Evolutionary conservation across 306 rosid genomes (phyloP), one percentile per base, ranked within the genome.

Genomic region (Potentilla sterilis): DNA sequence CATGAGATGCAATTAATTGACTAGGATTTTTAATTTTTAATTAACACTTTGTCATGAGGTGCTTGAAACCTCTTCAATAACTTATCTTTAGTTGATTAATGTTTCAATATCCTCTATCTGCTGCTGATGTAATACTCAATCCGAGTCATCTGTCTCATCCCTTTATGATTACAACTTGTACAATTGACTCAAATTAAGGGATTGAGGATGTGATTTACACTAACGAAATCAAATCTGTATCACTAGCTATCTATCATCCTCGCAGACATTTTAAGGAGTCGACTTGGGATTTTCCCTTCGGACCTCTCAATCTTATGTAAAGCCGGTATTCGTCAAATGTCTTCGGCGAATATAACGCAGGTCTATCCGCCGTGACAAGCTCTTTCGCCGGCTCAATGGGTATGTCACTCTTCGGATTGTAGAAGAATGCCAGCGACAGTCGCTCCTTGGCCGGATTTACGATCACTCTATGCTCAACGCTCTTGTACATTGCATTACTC

Each of bases 401-500:
- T 49, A 94, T 90, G 64, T 92, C 87, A 46, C 98, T 87, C 80
- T 88, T 92, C 0, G 98, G 98, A 59, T 94, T 94, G 87, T 92
- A 94, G 78, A 94, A 94, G 87, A 94, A 94, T 0, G 98, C 98
- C n/a, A 94, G 46, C 0, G 98, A 94, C 2, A 94, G 73, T 47
- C 98, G 79, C 52, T 94, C 98, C 65, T 84, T 58, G 6, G 79
- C 81, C 40, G 98, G 87, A 69, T 94, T 94, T 8, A 94, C 98
- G 7, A 90, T 83, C 75, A 94, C 98, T 84, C 98, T 82, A 41
- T 94, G 98, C 81, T 94, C 98, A 67, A 94, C 95, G 55, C 98
- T 94, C 81, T 84, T 94, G 87, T 94, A 92, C 0, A 63, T 78
- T 82, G 95, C 89, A 72, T 94, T 94, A 83, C 97, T 94, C 58